Conservation (phyloP, 305 asterid species). For the Fraxinus velutina region DNA sequence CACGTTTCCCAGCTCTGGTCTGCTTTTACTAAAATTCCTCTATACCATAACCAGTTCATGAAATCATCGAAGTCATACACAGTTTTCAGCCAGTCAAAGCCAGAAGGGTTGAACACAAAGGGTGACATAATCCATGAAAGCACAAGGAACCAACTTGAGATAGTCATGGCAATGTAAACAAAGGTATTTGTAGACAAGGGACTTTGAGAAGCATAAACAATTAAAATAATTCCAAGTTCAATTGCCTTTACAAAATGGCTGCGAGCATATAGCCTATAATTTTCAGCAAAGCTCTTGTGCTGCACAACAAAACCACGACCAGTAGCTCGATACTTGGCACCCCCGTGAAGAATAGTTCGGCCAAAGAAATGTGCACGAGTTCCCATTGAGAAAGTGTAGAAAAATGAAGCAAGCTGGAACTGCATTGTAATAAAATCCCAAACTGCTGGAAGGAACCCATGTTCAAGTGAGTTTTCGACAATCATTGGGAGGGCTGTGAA, state of each 20-base stretch:
- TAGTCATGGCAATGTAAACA: slow-evolving; percentile 77
- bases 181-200: slow-evolving; percentile 45
- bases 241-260: slow-evolving; percentile 96
- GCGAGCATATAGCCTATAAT: slow-evolving; percentile 78
- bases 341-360: slow-evolving; percentile 91
- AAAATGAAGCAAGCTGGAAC: slow-evolving; percentile 70
- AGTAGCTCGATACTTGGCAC: slow-evolving; percentile 92
- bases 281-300: slow-evolving; percentile 89
- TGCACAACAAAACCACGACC: slow-evolving; percentile 97
- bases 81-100: slow-evolving; percentile 94
- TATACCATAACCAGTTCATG: slow-evolving; percentile 78
- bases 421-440: slow-evolving; percentile 96
- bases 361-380: slow-evolving; percentile 93
- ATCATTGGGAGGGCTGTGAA: slow-evolving; percentile 95
- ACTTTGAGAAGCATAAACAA: slow-evolving; percentile 73
- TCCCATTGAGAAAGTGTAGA: slow-evolving; percentile 92
- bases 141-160: slow-evolving; percentile 95
- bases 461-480: slow-evolving; percentile 83
- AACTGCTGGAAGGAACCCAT: slow-evolving; percentile 74
- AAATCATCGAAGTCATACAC: slow-evolving; percentile 86
- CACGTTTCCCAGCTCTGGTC: slow-evolving; percentile 96
- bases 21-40: slow-evolving; percentile 70
- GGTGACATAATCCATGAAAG: slow-evolving; percentile 91
- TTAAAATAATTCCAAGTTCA: slow-evolving; percentile 80
- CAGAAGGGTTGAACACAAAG: slow-evolving; percentile 81